Evolutionary conservation across 2,329 filamentous ascomycete species (phyloP), one percentile per base, ranked within the genome.

Genomic region (Alternaria atra): DNA sequence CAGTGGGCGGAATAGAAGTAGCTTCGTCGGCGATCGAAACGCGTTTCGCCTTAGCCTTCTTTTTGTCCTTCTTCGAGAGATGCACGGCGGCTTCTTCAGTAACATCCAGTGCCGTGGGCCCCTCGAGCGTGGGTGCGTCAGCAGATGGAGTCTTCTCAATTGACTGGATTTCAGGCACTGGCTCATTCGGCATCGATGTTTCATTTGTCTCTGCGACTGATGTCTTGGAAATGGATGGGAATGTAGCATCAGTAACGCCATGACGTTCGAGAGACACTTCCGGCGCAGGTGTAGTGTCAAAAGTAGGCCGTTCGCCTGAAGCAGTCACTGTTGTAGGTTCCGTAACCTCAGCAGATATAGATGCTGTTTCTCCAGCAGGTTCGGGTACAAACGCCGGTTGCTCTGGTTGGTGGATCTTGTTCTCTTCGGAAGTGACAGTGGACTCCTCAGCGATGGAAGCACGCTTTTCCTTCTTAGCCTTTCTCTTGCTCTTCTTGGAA

Each of bases 401-500:
- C n/a, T 55, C 39, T 15, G 29, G 12, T 17, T 51, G 29, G 8
- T 2, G 3, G 8, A 10, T 29, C 4, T 54, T n/a, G 20, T 54
- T 30, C 4, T 48, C 48, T 52, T 57, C 50, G 23, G 55, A 20
- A n/a, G 4, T 27, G 2, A 46, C 34, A 25, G 25, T 51, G 9
- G 55, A 20, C 10, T 70, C 65, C 17, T 65, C 62, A 23, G 20
- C 25, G 9, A 62, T 40, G 8, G 63, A 64, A 12, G 47, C 48
- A 23, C 63, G 58, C 29, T 70, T 71, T 6, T 40, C 60, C 35
- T 71, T 70, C 58, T 71, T 70, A 1, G 51, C 60, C 50, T 71
- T 69, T 60, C 70, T 73, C 56, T 70, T 71, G 47, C 46, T 53
- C 43, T 70, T 70, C 44, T 70, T 71, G 7, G 68, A 64, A 42